Conservation (phyloP, 2,329 filamentous ascomycete genomes). For the Hymenoscyphus linearis region DNA sequence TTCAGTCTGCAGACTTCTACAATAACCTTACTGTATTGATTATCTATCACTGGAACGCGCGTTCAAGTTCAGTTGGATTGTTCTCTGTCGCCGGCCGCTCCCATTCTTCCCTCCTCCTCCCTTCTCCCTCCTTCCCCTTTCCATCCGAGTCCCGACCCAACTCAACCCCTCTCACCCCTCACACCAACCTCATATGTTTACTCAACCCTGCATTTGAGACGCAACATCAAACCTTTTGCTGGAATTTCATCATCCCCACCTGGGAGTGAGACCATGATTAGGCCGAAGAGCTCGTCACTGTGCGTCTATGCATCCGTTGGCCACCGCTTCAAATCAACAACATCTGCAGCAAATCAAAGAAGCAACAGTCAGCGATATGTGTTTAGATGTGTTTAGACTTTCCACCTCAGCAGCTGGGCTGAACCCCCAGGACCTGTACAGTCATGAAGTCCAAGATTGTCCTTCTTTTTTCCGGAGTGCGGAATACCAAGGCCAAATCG, state of each 20-base stretch:
- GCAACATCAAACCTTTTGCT: background rate
- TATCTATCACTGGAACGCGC: background rate
- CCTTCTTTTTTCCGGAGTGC: background rate
- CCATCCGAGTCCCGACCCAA: background rate
- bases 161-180: background rate
- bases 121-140: background rate
- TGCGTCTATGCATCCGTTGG: background rate
- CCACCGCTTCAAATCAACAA: background rate
- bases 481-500: background rate
- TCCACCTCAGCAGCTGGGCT: constrained; percentile 5
- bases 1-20: background rate
- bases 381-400: background rate
- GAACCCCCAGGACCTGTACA: background rate
- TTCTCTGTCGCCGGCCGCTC: background rate
- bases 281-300: constrained; percentile 14
- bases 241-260: constrained; percentile 8
- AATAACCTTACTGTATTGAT: background rate
- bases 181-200: background rate
- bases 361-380: constrained; percentile 1
- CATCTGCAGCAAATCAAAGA: constrained; percentile 2
- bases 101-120: too few species aligned
- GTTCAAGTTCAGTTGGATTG: background rate
- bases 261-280: constrained; percentile 16
- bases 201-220: background rate
- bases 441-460: background rate